Evolutionary conservation across 2,329 filamentous ascomycete genomes (phyloP).

Genomic region (Colletotrichum coccodes): DNA sequence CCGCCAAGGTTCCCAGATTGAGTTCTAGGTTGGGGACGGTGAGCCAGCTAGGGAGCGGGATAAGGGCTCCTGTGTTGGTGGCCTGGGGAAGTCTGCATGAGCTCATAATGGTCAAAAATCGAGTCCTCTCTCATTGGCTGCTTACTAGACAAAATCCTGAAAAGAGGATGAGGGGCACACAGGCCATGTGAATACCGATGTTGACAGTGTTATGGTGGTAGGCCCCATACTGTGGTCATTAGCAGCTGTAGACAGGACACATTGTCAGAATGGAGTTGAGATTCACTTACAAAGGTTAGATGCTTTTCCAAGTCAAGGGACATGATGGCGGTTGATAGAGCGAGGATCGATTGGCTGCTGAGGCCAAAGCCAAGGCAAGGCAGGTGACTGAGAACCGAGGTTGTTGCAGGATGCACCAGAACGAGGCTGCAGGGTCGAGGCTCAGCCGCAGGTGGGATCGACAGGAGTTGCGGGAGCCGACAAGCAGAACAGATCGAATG

Average conservation of each 20-base stretch:
- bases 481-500: not conserved
- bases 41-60: constrained; percentile 73
- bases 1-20: constrained; percentile 72
- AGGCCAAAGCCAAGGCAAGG: constrained; percentile 11
- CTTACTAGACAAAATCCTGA: constrained; percentile 78
- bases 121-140: constrained; percentile 20
- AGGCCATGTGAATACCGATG: constrained; percentile 81
- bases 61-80: constrained; percentile 70
- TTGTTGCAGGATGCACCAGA: constrained; percentile 21
- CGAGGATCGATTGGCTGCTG: constrained; percentile 5
- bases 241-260: not conserved
- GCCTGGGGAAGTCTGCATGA: constrained; percentile 52
- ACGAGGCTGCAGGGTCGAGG: constrained; percentile 26
- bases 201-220: constrained; percentile 86
- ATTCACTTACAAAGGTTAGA: constrained; percentile 76
- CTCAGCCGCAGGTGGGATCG: constrained; percentile 19
- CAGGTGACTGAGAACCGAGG: constrained; percentile 24
- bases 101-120: constrained; percentile 6
- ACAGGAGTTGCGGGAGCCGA: not conserved
- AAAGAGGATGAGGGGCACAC: constrained; percentile 80
- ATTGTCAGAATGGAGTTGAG: not conserved
- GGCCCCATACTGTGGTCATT: constrained; percentile 74
- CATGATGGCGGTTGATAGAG: constrained; percentile 51
- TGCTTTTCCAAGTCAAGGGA: constrained; percentile 84
- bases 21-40: constrained; percentile 74